Evolutionary conservation across 1,284 basidiomycete genomes (phyloP).

Genomic region (Fistulinella cinereoalba): DNA sequence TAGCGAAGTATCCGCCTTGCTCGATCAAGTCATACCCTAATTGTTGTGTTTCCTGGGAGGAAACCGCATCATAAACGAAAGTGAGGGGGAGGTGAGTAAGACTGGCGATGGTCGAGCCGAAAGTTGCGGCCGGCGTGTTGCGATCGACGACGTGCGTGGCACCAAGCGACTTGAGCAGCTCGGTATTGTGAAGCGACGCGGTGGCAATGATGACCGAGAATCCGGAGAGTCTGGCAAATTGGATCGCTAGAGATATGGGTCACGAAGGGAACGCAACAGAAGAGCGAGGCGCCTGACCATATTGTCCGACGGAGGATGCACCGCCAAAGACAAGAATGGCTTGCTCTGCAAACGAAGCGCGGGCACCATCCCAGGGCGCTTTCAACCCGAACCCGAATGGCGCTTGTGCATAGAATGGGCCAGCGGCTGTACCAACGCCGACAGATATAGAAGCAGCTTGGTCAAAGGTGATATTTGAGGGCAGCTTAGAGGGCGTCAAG

Average conservation of each 20-base stretch:
- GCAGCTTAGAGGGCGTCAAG: no score
- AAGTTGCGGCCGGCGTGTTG: constrained; percentile 23
- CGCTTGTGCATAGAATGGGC: constrained; percentile 34
- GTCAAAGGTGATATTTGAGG: constrained; percentile 30
- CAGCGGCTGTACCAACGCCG: constrained; percentile 35
- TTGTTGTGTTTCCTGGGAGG: constrained; percentile 28
- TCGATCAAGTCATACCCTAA: no score
- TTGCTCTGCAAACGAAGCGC: constrained; percentile 36
- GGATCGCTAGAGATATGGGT: constrained; percentile 40
- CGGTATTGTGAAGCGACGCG: constrained; percentile 44
- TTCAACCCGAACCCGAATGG: constrained; percentile 26
- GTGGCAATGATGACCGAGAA: constrained; percentile 55
- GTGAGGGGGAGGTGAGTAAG: constrained; percentile 33
- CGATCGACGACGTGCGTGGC: constrained; percentile 54
- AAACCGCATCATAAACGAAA: constrained; percentile 42
- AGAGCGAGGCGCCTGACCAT: constrained; percentile 36
- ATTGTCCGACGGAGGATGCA: constrained; percentile 43
- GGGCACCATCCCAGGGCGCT: constrained; percentile 36
- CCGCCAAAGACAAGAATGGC: constrained; percentile 46
- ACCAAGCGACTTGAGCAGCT: constrained; percentile 47
- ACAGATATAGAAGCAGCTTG: constrained; percentile 37
- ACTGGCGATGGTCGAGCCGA: constrained; percentile 31
- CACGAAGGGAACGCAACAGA: no score
- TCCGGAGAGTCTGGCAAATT: constrained; percentile 51
- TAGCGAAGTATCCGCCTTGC: no score